Evolutionary conservation across 345 rosid genomes (phyloP), one percentile per base, ranked within the genome.

Genomic region (Hevea brasiliensis): DNA sequence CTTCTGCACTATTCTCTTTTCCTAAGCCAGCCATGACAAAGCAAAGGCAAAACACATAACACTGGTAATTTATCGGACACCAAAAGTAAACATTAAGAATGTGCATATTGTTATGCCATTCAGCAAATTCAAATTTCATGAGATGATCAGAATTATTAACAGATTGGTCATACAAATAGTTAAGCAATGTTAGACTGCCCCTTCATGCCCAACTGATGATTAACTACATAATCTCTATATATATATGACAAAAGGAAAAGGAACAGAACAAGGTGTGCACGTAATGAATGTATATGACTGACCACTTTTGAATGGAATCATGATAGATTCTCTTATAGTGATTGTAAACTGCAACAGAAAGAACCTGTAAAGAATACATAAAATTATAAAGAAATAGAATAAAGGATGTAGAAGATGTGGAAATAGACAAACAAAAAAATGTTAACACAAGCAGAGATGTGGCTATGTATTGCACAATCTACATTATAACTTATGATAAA

Each of bases 321-420:
- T 82, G 84, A 81, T 87, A 75, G 66, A 96, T 88, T 83, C 99
- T 90, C 88, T 87, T 91, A 73, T 93, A 96, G 82, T 96, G 99
- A 85, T 96, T 96, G 88, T 91, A 96, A 74, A 96, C 98, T 47
- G 97, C 99, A 71, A 93, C 99, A 4, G 99, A 85, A 44, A 96
- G 97, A 75, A 96, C 98, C 99, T 96, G 87, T 57, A 83, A 64
- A 72, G 59, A 71, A 57, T 48, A 41, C 13, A 80, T 53, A 35
- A 5, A 59, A 53, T 8, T 45, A 51, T 53, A 58, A 17, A 51
- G 40, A 55, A 11, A 24, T 32, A 54, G 70, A 8, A 60, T 37
- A 40, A 23, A 20, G 37, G 37, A 45, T 37, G 23, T 8, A 55
- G 26, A 40, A 11, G 65, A 73, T 13, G 45, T 29, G 18, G 40